Conservation (phyloP, 1,139 yeast species). For the Suhomyces yuchorum region DNA sequence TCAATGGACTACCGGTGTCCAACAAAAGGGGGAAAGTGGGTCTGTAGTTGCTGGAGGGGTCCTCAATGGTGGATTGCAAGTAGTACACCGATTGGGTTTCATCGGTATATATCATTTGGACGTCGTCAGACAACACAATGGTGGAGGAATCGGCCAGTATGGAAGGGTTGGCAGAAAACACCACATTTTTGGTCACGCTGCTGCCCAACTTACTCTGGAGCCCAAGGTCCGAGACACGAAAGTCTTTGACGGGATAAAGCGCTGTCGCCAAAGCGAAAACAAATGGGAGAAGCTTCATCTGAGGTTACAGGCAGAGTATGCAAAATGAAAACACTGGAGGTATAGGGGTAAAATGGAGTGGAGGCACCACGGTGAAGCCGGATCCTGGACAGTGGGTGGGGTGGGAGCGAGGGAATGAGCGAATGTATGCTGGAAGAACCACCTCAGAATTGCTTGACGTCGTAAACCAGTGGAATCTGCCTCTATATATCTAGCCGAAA, state of each 20-base stretch:
- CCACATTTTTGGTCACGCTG: not conserved
- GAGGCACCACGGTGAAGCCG: not conserved
- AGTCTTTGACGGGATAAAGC: conserved; percentile 9
- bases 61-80: conserved; percentile 23
- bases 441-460: not conserved
- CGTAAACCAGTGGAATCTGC: not conserved
- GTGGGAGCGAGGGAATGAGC: not conserved
- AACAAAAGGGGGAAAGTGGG: conserved; percentile 51
- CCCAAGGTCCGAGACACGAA: conserved; percentile 7
- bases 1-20: conserved; percentile 67
- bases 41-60: conserved; percentile 20
- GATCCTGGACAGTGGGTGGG: not conserved
- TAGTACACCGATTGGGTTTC: conserved; percentile 30
- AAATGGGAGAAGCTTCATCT: conserved; percentile 4
- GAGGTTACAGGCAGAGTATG: not conserved
- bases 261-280: conserved; percentile 3
- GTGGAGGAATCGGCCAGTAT: conserved; percentile 22
- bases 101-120: conserved; percentile 32
- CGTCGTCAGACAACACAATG: conserved; percentile 19
- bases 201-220: not conserved
- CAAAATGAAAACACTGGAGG: not conserved
- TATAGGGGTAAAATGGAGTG: not conserved
- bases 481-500: conserved; percentile 6
- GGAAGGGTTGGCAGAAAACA: not conserved
- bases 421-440: not conserved